A percentile compares a stretch with the other conserved stretches of the same genome.
Conservation (phyloP, 495 filamentous ascomycete genomes). For the Paragyromitra xinjiangensis region DNA sequence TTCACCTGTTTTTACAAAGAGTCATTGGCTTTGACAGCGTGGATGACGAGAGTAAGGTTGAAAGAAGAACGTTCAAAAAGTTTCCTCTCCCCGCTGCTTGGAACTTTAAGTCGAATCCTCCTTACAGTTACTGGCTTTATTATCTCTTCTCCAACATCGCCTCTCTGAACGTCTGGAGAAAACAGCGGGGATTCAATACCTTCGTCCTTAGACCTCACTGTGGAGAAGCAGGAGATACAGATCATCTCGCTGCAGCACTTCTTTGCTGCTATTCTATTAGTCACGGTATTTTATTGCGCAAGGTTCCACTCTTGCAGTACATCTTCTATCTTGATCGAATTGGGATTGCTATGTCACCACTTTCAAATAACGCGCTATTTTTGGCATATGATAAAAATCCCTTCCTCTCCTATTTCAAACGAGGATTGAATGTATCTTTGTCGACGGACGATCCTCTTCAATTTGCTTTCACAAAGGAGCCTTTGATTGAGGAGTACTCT, state of each 20-base stretch:
- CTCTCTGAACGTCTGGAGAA: constrained; percentile 90
- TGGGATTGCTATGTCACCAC: constrained; percentile 97
- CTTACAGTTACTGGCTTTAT: constrained; percentile 99
- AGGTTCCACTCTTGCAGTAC: constrained; percentile 94
- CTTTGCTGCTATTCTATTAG: constrained; percentile 98
- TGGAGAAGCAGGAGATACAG: constrained; percentile 94
- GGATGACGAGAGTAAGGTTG: constrained; percentile 96
- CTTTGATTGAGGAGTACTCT: constrained; percentile 96
- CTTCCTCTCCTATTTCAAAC: constrained; percentile 91
- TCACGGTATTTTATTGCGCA: constrained; percentile 89
- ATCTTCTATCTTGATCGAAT: constrained; percentile 98
- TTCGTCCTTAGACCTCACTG: constrained; percentile 94
- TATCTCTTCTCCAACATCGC: constrained; percentile 94
- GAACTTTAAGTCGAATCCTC: constrained; percentile 92
- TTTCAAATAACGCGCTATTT: constrained; percentile 97
- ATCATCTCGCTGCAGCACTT: constrained; percentile 91
- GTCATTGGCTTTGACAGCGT: constrained; percentile 98
- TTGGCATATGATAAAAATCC: constrained; percentile 97
- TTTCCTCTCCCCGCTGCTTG: constrained; percentile 89
- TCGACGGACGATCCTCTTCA: constrained; percentile 97
- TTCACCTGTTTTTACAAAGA: constrained; percentile 92
- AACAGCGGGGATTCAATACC: constrained; percentile 91
- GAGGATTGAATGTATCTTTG: constrained; percentile 92
- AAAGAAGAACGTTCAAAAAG: constrained; percentile 89
- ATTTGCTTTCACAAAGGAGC: constrained; percentile 98